Conservation (phyloP, 495 filamentous ascomycete genomes). For the Monascus purpureus region DNA sequence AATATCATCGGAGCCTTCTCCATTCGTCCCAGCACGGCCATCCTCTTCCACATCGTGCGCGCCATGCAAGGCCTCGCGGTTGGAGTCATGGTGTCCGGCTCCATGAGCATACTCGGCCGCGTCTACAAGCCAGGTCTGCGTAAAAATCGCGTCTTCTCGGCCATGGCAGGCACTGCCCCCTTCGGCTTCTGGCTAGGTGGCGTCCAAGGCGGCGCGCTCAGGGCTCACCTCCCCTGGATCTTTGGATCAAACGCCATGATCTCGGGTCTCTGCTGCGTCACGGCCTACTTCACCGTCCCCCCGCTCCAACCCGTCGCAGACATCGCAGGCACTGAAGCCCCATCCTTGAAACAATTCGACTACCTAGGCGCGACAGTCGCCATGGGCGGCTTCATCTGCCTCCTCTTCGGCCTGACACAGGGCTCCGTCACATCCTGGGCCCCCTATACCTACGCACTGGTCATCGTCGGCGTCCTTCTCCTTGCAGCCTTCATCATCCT, state of each 20-base stretch:
- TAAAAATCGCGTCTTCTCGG: constrained; percentile 21
- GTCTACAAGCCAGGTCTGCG: constrained; percentile 18
- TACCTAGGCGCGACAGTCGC: constrained; percentile 13
- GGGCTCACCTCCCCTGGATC: constrained; percentile 15
- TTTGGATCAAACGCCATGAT: constrained; percentile 18
- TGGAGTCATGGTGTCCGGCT: constrained; percentile 17
- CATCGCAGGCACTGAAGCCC: constrained; percentile 11
- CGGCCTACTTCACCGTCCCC: constrained; percentile 15
- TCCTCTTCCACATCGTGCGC: constrained; percentile 20
- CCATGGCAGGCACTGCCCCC: constrained; percentile 17
- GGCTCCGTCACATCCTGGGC: constrained; percentile 15
- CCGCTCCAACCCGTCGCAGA: constrained; percentile 15
- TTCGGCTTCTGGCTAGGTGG: constrained; percentile 19
- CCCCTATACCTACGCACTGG: constrained; percentile 15
- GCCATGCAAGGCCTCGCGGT: constrained; percentile 22
- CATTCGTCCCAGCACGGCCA: constrained; percentile 9
- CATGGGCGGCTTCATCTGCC: constrained; percentile 12
- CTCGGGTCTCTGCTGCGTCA: constrained; percentile 11
- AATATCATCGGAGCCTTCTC: constrained; percentile 26
- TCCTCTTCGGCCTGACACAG: constrained; percentile 20
- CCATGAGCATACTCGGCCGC: constrained; percentile 19
- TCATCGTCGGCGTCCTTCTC: constrained; percentile 12
- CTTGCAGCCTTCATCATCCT: constrained; percentile 14
- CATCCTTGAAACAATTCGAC: constrained; percentile 18
- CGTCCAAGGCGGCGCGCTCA: constrained; percentile 15